These are phyloP conservation scores for Paratinospora sagittata DNA, from an alignment of 164 flowering plant genomes.

Conservation along the genomic window DNA sequence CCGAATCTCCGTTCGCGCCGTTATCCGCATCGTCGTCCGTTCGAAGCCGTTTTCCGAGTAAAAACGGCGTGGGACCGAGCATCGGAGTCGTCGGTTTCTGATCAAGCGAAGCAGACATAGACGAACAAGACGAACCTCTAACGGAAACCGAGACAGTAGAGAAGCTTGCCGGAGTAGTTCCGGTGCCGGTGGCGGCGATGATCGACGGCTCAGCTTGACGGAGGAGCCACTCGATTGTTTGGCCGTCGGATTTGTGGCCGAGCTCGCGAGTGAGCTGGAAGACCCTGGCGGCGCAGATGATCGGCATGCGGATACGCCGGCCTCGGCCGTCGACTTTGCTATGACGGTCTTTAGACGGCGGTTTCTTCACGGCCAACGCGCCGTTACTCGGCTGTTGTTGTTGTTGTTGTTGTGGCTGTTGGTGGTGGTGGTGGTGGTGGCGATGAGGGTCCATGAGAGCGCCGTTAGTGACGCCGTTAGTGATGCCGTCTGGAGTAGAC, in stretches of 20 bases:
- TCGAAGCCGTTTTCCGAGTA: slow-evolving; percentile 74
- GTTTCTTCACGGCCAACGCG: slow-evolving; percentile 20
- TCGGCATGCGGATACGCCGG: slow-evolving; percentile 79
- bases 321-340: slow-evolving; percentile 82
- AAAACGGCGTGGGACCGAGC: slow-evolving; percentile 48
- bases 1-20: slow-evolving; percentile 24
- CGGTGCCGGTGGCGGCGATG: slow-evolving; percentile 80
- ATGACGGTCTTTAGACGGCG: slow-evolving; percentile 73
- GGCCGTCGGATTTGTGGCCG: slow-evolving; percentile 79
- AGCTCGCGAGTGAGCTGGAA: slow-evolving; percentile 69
- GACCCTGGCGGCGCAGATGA: slow-evolving; percentile 74
- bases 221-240: slow-evolving; percentile 75
- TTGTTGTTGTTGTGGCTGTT: background rate
- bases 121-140: slow-evolving; percentile 22
- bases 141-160: slow-evolving; percentile 56
- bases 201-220: slow-evolving; percentile 87
- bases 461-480: background rate
- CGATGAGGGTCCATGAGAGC: slow-evolving; percentile 1
- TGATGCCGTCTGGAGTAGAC: background rate
- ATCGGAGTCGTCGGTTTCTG: slow-evolving; percentile 34
- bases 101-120: slow-evolving; percentile 38
- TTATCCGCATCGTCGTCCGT: slow-evolving; percentile 38
- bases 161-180: slow-evolving; percentile 81
- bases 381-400: slow-evolving; percentile 3
- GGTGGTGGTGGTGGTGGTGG: background rate